Evolutionary conservation across 208 protist species (phyloP).

Genomic region (Angomonas deanei): DNA sequence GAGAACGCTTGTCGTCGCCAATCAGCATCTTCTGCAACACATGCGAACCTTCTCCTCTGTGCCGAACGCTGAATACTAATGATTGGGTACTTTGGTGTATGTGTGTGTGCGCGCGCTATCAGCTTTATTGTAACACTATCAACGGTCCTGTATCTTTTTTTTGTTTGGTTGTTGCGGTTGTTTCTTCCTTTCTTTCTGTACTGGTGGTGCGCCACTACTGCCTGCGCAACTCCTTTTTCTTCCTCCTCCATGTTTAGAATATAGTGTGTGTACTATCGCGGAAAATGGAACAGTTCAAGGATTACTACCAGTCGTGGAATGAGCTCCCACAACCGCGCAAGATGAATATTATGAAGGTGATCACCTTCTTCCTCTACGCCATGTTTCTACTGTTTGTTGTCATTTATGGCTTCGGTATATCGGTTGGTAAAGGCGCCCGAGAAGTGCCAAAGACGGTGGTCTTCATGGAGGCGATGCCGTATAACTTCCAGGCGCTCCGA

Average conservation of each 20-base stretch:
- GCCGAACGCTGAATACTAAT: not conserved
- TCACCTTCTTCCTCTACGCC: conserved; percentile 48
- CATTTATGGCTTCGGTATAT: conserved; percentile 69
- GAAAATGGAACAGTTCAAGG: conserved; percentile 47
- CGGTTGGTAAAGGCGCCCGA: conserved; percentile 19
- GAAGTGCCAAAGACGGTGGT: conserved; percentile 27
- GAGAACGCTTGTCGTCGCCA: conserved; percentile 55
- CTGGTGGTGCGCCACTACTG: no score
- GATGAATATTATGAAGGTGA: conserved; percentile 41
- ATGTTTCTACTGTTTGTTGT: conserved; percentile 67
- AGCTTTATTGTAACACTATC: no score
- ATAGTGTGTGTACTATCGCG: no score
- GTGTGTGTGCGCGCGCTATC: no score
- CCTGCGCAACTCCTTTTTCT: no score
- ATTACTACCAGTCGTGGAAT: conserved; percentile 31
- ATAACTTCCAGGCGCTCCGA: conserved; percentile 46
- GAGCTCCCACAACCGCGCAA: conserved; percentile 65
- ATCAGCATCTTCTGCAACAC: conserved; percentile 75
- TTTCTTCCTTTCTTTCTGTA: not conserved
- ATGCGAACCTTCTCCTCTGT: conserved; percentile 67
- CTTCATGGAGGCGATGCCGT: conserved; percentile 65
- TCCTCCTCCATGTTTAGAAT: no score
- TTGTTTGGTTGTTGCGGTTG: not conserved
- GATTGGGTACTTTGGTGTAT: not conserved
- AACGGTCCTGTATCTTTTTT: no score